These are phyloP conservation scores for Coniochaeta sp. DNA, from an alignment of 2,329 filamentous ascomycete species.

Conservation along the genomic window DNA sequence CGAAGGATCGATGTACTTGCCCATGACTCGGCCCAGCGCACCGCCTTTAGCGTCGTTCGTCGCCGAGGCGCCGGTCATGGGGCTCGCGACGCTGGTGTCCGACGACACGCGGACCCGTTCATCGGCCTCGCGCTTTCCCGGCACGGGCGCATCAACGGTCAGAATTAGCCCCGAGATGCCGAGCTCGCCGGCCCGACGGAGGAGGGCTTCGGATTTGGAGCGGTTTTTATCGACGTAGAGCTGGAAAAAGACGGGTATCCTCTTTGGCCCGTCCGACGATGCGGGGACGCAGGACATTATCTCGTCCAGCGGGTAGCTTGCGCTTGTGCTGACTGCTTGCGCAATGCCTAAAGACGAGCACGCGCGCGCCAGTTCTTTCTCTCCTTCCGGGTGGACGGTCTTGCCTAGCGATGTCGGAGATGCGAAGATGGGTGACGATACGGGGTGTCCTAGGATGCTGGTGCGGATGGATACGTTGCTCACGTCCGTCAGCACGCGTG, in stretches of 20 bases:
- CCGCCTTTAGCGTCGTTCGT: constrained; percentile 47
- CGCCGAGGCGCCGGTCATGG: constrained; percentile 42
- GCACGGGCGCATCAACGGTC: constrained; percentile 50
- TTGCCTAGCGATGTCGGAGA: constrained; percentile 58
- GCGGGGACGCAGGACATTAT: constrained; percentile 31
- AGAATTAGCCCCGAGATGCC: constrained; percentile 48
- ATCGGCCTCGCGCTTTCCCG: constrained; percentile 43
- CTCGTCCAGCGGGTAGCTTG: constrained; percentile 49
- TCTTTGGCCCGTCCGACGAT: background rate
- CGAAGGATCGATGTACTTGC: constrained; percentile 47
- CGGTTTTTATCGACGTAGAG: constrained; percentile 54
- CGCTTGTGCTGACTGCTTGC: constrained; percentile 54
- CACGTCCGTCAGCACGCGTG: constrained; percentile 50
- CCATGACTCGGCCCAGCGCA: constrained; percentile 47
- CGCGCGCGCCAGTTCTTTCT: constrained; percentile 47
- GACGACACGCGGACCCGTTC: constrained; percentile 29
- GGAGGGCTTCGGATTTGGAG: constrained; percentile 38
- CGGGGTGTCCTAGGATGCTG: constrained; percentile 44
- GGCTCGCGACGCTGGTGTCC: constrained; percentile 34
- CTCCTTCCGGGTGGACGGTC: constrained; percentile 57
- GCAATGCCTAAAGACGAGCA: constrained; percentile 43
- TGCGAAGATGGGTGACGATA: constrained; percentile 53
- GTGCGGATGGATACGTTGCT: constrained; percentile 37
- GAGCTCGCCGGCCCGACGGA: constrained; percentile 34
- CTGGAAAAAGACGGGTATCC: constrained; percentile 43